A percentile compares a stretch with the other conserved stretches of the same genome.
Evolutionary conservation across 2,329 filamentous ascomycete genomes (phyloP).

Genomic region (Ceratocystis diversiconidia): DNA sequence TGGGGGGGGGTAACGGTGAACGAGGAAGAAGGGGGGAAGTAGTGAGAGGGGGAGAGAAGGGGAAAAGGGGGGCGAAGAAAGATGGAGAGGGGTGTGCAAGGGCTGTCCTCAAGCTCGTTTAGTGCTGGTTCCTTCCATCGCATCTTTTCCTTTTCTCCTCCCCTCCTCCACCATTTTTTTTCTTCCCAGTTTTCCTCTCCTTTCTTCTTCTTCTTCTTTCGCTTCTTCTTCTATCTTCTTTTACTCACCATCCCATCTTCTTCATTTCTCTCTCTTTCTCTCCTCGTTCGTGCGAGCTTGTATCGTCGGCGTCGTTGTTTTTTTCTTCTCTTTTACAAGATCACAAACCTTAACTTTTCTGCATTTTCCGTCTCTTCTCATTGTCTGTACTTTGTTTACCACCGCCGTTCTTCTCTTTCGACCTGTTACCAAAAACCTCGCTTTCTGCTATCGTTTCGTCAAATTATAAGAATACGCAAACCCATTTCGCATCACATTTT

Average conservation of each 20-base stretch:
- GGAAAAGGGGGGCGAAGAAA: no score
- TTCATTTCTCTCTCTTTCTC: slow-evolving; percentile 24
- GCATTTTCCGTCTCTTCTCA: slow-evolving; percentile 18
- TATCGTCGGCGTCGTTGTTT: slow-evolving; percentile 24
- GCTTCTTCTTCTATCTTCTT: slow-evolving; percentile 24
- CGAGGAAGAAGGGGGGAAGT: no score
- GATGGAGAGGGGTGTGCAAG: background rate
- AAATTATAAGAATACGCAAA: slow-evolving; percentile 11
- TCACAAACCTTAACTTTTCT: slow-evolving; percentile 19
- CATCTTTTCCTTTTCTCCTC: slow-evolving; percentile 20
- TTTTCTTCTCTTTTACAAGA: slow-evolving; percentile 22
- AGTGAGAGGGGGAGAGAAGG: slow-evolving; percentile 12
- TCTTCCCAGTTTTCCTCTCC: slow-evolving; percentile 20
- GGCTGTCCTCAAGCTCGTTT: background rate
- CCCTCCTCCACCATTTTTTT: slow-evolving; percentile 23
- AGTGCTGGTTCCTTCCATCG: slow-evolving; percentile 6
- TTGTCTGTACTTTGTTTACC: slow-evolving; percentile 19
- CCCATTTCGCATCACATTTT: slow-evolving; percentile 2
- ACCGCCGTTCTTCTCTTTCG: slow-evolving; percentile 18
- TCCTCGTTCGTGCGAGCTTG: slow-evolving; percentile 23
- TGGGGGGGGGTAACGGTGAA: no score
- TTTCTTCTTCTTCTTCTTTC: slow-evolving; percentile 24
- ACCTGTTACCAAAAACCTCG: slow-evolving; percentile 5
- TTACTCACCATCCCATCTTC: slow-evolving; percentile 25
- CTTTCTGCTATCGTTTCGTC: slow-evolving; percentile 12